Conservation (phyloP, 208 protist species). For the Leishmania tarentolae region DNA sequence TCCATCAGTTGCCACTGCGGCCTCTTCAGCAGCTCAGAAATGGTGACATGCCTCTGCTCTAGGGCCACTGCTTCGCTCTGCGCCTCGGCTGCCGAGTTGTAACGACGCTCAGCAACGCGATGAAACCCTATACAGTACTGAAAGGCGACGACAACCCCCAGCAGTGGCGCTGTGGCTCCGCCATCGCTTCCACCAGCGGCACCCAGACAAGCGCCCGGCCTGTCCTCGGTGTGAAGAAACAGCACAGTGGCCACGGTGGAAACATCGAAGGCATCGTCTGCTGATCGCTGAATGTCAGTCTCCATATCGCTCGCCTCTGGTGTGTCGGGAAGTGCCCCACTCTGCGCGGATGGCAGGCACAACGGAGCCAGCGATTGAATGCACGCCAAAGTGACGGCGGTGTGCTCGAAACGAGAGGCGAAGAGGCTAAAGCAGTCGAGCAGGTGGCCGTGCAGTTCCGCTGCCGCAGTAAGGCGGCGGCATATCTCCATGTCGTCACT, state of each 20-base stretch:
- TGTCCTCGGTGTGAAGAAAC: conserved; percentile 7
- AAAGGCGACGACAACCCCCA: conserved; percentile 23
- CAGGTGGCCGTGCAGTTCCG: conserved; percentile 53
- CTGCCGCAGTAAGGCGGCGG: conserved; percentile 23
- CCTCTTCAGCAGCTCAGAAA: conserved; percentile 1
- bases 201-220: background rate
- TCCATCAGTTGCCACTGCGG: background rate
- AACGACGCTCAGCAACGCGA: conserved; percentile 14
- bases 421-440: conserved; percentile 50
- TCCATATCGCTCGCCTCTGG: background rate
- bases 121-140: conserved; percentile 21
- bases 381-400: background rate
- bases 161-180: background rate
- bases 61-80: background rate
- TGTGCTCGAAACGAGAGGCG: conserved; percentile 19
- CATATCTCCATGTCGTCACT: background rate
- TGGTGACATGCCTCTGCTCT: background rate
- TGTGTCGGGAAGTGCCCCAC: background rate
- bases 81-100: conserved; percentile 5
- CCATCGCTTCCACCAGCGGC: background rate
- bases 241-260: conserved; percentile 15
- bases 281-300: background rate
- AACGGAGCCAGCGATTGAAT: background rate
- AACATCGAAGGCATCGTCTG: background rate
- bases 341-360: background rate